These are phyloP conservation scores for Neopestalotiopsis sp. DNA, from an alignment of 2,329 filamentous ascomycete species.

Conservation along the genomic window DNA sequence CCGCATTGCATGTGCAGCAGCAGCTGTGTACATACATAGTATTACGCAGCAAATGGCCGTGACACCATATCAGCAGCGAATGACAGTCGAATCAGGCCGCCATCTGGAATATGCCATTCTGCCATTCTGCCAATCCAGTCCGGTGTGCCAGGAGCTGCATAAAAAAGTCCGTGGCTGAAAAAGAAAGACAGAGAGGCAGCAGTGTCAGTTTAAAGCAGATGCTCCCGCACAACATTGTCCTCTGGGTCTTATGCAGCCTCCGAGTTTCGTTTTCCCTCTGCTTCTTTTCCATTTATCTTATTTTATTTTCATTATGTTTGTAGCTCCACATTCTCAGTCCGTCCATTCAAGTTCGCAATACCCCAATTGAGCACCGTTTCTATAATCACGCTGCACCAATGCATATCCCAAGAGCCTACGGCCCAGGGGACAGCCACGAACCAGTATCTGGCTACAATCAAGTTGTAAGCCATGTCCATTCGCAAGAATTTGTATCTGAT, in stretches of 20 bases:
- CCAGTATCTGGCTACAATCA: neutral
- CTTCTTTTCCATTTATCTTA: neutral
- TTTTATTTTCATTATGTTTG: slow-evolving; percentile 15
- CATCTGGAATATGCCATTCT: neutral
- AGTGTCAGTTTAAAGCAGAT: slow-evolving; percentile 6
- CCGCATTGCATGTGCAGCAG: slow-evolving; percentile 13
- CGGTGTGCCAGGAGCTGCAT: neutral
- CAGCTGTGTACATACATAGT: too few species aligned
- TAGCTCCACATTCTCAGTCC: slow-evolving; percentile 7
- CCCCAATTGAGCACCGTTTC: neutral
- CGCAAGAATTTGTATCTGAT: neutral
- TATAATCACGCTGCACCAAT: neutral
- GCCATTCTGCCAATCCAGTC: neutral
- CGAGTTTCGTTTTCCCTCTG: slow-evolving; percentile 2
- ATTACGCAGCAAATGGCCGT: neutral
- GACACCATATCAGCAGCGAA: slow-evolving; percentile 14
- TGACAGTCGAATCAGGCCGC: neutral
- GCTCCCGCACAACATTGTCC: slow-evolving; percentile 1
- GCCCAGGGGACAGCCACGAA: neutral
- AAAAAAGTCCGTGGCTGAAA: neutral
- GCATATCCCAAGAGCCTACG: slow-evolving; percentile 13
- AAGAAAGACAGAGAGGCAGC: neutral
- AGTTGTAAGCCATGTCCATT: neutral
- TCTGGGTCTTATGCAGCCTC: slow-evolving; percentile 10
- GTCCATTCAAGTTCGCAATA: slow-evolving; percentile 2